Evolutionary conservation across 1,139 yeast genomes (phyloP).

Genomic region (Suhomyces wounanorum): DNA sequence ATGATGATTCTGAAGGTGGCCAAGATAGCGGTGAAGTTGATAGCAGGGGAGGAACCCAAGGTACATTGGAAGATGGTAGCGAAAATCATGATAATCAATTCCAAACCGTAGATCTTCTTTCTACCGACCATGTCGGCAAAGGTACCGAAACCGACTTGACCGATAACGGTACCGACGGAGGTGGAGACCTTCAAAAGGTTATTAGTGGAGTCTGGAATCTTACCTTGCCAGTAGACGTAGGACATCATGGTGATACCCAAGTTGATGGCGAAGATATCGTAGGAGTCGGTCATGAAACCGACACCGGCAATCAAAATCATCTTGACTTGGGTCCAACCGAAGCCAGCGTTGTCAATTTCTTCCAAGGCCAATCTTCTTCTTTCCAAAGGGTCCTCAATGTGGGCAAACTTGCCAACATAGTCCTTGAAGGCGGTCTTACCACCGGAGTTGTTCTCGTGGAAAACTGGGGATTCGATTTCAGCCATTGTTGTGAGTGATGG

Average conservation of each 20-base stretch:
- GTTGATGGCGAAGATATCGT: constrained; percentile 88
- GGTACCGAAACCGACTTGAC: constrained; percentile 85
- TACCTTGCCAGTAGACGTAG: constrained; percentile 71
- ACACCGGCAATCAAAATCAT: constrained; percentile 92
- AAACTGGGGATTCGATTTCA: constrained; percentile 25
- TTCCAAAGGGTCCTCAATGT: constrained; percentile 83
- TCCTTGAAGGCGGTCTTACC: constrained; percentile 93
- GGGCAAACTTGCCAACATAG: constrained; percentile 78
- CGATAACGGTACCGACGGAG: constrained; percentile 91
- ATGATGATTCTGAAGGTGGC: constrained; percentile 76
- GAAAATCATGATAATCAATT: constrained; percentile 77
- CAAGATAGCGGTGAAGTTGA: constrained; percentile 70
- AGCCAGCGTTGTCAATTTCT: constrained; percentile 80
- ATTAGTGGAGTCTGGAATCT: constrained; percentile 64
- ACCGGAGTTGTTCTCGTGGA: constrained; percentile 43
- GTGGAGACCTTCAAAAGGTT: constrained; percentile 85
- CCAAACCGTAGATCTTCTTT: constrained; percentile 84
- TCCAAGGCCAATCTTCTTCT: constrained; percentile 88
- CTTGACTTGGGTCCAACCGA: constrained; percentile 87
- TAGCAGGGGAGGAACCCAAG: constrained; percentile 67
- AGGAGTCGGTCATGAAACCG: constrained; percentile 90
- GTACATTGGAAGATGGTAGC: constrained; percentile 80
- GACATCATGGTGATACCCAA: constrained; percentile 75
- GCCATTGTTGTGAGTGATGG: constrained; percentile 18
- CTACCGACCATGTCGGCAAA: constrained; percentile 86